Percentiles rank a stretch among this genome's conserved stretches.
Evolutionary conservation across 257 asterid genomes (phyloP).

Genomic region (Nicotiana tomentosiformis): DNA sequence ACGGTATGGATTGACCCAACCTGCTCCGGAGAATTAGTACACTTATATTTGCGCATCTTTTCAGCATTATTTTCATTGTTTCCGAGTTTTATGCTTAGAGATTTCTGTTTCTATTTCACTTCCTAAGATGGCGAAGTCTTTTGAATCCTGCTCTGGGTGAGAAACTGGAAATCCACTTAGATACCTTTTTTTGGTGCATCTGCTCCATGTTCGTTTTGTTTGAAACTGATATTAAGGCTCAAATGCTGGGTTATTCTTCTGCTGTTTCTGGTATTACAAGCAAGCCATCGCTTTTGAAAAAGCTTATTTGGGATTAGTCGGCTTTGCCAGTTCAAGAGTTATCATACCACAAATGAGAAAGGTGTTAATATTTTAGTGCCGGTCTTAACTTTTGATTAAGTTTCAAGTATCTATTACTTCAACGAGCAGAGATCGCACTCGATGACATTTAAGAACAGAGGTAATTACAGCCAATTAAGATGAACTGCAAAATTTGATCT

Average conservation of each 20-base stretch:
- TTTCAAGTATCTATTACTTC: background rate
- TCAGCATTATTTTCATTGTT: background rate
- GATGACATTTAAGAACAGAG: background rate
- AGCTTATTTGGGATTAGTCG: background rate
- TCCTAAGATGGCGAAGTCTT: background rate
- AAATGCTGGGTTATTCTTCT: background rate
- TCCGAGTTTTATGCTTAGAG: background rate
- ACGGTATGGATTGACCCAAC: conserved; percentile 13
- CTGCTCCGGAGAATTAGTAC: background rate
- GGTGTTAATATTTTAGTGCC: background rate
- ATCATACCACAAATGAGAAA: background rate
- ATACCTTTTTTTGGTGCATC: background rate
- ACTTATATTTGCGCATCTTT: background rate
- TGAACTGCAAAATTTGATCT: background rate
- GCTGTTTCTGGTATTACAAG: background rate
- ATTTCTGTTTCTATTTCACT: background rate
- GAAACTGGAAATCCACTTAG: background rate
- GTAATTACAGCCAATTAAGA: background rate
- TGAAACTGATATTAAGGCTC: background rate
- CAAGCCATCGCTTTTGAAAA: background rate
- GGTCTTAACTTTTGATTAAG: background rate
- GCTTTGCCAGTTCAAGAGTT: background rate
- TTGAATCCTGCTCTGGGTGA: background rate
- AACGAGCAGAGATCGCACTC: background rate
- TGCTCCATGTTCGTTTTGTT: background rate